A percentile compares a stretch with the other conserved stretches of the same genome.
Conservation (phyloP, 2,329 filamentous ascomycete genomes). For the Ophiostoma ulmi region DNA sequence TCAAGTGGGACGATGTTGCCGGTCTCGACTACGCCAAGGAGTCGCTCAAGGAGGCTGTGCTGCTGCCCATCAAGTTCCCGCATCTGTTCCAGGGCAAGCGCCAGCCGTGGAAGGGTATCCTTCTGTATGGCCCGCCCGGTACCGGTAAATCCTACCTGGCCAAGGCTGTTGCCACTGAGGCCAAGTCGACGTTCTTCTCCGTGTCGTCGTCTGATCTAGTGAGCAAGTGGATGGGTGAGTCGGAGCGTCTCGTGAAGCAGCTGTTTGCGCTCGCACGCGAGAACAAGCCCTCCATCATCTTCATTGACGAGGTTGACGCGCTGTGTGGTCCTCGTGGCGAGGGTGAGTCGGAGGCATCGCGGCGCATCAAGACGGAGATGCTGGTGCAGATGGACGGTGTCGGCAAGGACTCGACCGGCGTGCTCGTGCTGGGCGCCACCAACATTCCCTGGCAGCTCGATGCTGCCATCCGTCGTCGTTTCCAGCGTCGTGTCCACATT, state of each 20-base stretch:
- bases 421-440: slow-evolving; percentile 90
- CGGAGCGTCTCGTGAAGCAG: slow-evolving; percentile 95
- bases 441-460: slow-evolving; percentile 99
- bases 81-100: slow-evolving; percentile 93
- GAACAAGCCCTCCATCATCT: slow-evolving; percentile 88
- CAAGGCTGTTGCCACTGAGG: slow-evolving; percentile 95
- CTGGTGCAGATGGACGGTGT: slow-evolving; percentile 99
- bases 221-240: slow-evolving; percentile 99
- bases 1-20: slow-evolving; percentile 97
- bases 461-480: slow-evolving; percentile 88
- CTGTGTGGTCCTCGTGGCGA: slow-evolving; percentile 88
- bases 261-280: slow-evolving; percentile 97
- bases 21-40: slow-evolving; percentile 93
- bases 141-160: slow-evolving; percentile 97
- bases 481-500: slow-evolving; percentile 95
- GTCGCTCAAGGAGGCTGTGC: slow-evolving; percentile 93
- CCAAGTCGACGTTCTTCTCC: slow-evolving; percentile 98
- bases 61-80: slow-evolving; percentile 96
- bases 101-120: slow-evolving; percentile 96
- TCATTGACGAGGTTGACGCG: slow-evolving; percentile 60
- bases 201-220: slow-evolving; percentile 96
- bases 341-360: slow-evolving; percentile 94
- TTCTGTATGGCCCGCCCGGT: slow-evolving; percentile 91
- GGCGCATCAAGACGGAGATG: slow-evolving; percentile 97
- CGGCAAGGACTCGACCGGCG: slow-evolving; percentile 88